Percentiles rank a stretch among this genome's conserved stretches.
Evolutionary conservation across 1,139 yeast genomes (phyloP).

Genomic region (Candida sp.): DNA sequence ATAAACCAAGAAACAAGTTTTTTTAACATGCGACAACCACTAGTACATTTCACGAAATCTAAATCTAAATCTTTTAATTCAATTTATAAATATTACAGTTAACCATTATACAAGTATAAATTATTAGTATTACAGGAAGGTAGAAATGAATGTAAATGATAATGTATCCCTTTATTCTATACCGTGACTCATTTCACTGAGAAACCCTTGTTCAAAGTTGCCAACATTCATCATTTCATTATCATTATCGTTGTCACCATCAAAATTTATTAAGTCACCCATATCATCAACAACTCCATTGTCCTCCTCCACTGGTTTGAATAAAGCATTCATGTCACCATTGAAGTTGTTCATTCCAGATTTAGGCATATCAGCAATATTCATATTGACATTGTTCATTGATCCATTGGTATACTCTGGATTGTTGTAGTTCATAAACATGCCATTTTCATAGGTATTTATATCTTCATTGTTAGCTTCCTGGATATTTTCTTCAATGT

Average conservation of each 20-base stretch:
- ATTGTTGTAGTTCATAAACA: constrained; percentile 2
- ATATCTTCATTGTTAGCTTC: background rate
- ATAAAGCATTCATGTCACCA: constrained; percentile 22
- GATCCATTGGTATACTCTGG: constrained; percentile 1
- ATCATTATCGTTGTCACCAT: constrained; percentile 29
- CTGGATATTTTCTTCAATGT: constrained; percentile 8
- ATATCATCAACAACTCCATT: constrained; percentile 29
- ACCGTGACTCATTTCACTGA: constrained; percentile 49
- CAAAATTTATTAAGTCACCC: constrained; percentile 36
- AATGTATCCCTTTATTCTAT: constrained; percentile 24
- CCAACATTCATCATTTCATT: constrained; percentile 38
- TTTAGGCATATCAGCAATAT: background rate
- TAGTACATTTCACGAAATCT: no score
- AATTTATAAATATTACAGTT: no score
- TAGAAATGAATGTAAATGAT: no score
- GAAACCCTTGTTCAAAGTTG: constrained; percentile 52
- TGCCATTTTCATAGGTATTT: background rate
- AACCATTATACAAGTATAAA: no score
- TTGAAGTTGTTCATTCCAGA: background rate
- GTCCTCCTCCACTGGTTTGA: constrained; percentile 17
- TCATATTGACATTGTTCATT: constrained; percentile 1
- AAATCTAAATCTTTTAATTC: no score
- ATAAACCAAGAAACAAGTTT: no score
- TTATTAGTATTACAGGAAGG: no score
- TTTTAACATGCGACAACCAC: no score